Evolutionary conservation across 192 early-diverging fungal genomes (phyloP), one percentile per base, ranked within the genome.

Genomic region (Backusella australiensis): DNA sequence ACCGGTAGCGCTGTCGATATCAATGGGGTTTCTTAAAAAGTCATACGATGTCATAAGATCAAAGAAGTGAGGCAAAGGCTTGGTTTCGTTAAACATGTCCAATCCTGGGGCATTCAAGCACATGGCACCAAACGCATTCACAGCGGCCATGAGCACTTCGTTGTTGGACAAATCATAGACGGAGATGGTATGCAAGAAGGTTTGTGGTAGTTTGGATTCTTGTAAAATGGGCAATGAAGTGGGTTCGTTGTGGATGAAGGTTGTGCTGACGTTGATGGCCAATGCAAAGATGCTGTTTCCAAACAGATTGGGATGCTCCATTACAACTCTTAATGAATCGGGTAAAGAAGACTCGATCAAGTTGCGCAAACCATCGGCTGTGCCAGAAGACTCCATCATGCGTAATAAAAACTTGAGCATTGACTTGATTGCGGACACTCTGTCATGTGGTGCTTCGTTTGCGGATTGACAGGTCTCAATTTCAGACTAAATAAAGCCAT

Each of bases 171-270:
- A 65, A 34, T 77, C 76, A 49, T 94, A 89, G 26, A 84, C 82
- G 14, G 86, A 86, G n/a, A 94, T 81, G 29, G 90, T 83, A 6
- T 84, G 81, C 39, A 98, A 86, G 79, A 99, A 91, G 1, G 90
- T 89, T 68, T 96, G 90, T 2, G 97, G 95, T 38, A 99, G 82
- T 56, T 90, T 88, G 8, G 91, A 86, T 81, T 99, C 98, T 80
- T 99, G 98, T 42, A 99, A 87, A 69, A 99, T 97, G 9, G 93
- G 81, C 34, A 99, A 83, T 15, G 91, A 96, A 0, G 97, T 98
- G 1, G 98, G 98, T 73, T 99, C 98, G 76, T 99, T 99, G 78
- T 99, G 96, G 42, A 99, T 96, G 67, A 99, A 94, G 5, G 94
- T 96, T 0, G 97, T 91, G 89, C 95, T 96, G 46, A 97, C 93